phyloP scores from a whole-genome alignment of 805 yeast species.

The Allodekkera sacchari region DNA sequence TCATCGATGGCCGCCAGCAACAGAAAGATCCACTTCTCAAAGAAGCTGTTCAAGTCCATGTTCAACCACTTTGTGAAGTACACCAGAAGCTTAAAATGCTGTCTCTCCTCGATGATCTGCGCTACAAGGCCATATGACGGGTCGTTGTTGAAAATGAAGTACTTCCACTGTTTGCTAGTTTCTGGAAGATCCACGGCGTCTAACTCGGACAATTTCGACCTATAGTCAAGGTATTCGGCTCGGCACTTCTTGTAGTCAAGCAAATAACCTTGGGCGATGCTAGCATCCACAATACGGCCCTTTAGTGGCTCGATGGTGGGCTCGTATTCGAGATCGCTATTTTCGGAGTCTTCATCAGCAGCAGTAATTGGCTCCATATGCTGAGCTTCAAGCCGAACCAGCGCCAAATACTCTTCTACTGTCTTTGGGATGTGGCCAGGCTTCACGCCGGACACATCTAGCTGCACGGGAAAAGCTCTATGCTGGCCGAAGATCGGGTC shows the following conservation, averaged over 20 bases:
- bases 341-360: conserved; percentile 6
- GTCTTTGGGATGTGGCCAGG: conserved; percentile 11
- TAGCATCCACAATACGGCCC: not conserved
- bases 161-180: conserved; percentile 35
- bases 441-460: conserved; percentile 14
- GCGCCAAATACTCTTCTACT: conserved; percentile 25
- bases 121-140: conserved; percentile 26
- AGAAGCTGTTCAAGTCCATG: conserved; percentile 20
- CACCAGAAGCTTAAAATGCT: conserved; percentile 28
- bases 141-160: conserved; percentile 24
- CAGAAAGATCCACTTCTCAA: conserved; percentile 32
- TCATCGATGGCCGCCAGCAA: conserved; percentile 31
- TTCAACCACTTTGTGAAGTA: conserved; percentile 36
- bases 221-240: conserved; percentile 11
- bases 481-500: conserved; percentile 29
- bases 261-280: conserved; percentile 8
- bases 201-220: conserved; percentile 14
- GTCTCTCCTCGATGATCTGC: conserved; percentile 27
- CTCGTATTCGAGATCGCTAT: conserved; percentile 1
- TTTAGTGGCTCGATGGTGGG: conserved; percentile 2
- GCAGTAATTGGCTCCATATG: conserved; percentile 1
- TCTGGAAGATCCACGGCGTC: conserved; percentile 28
- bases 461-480: conserved; percentile 25
- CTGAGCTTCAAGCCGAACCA: conserved; percentile 24
- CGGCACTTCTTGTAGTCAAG: conserved; percentile 10